phyloP scores from a whole-genome alignment of 2,329 filamentous ascomycete genomes.

The Trichoderma atrobrunneum region DNA sequence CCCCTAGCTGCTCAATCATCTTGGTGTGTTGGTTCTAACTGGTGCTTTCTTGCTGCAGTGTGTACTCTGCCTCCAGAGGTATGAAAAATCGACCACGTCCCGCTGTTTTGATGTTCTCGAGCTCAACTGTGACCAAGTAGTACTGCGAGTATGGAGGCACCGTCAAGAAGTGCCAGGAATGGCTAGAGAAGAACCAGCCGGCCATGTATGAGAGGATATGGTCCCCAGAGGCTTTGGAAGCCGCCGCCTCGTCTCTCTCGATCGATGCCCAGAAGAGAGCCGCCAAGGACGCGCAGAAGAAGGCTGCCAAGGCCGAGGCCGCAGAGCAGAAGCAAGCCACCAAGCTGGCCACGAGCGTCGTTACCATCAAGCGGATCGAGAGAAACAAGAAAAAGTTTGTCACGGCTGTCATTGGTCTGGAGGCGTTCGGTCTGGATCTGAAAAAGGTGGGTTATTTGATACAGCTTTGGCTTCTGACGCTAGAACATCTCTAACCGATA shows the following conservation, averaged over 20 bases:
- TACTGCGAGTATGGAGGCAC: conserved; percentile 99
- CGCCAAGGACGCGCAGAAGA: conserved; percentile 94
- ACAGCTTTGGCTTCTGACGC: not conserved
- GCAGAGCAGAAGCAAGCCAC: conserved; percentile 80
- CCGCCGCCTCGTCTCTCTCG: conserved; percentile 80
- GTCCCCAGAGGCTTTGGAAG: conserved; percentile 82
- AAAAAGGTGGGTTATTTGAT: conserved; percentile 63
- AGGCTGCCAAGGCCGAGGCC: conserved; percentile 88
- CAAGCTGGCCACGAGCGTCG: conserved; percentile 74
- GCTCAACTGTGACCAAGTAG: conserved; percentile 49
- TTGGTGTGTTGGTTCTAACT: not conserved
- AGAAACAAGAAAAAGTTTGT: conserved; percentile 98
- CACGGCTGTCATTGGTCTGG: conserved; percentile 85
- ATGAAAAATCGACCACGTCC: conserved; percentile 26
- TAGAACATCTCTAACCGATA: not conserved
- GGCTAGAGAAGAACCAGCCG: conserved; percentile 75
- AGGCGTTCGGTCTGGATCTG: conserved; percentile 85
- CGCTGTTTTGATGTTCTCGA: not conserved
- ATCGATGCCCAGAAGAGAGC: conserved; percentile 91
- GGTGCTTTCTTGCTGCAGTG: conserved; percentile 40
- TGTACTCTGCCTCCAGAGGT: conserved; percentile 66
- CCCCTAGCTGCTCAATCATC: not conserved
- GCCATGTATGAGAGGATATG: conserved; percentile 77
- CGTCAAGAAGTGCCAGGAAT: conserved; percentile 94
- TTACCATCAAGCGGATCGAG: conserved; percentile 95